Evolutionary conservation across 768 basidiomycete species (phyloP).

Genomic region (Lactarius akahatsu): DNA sequence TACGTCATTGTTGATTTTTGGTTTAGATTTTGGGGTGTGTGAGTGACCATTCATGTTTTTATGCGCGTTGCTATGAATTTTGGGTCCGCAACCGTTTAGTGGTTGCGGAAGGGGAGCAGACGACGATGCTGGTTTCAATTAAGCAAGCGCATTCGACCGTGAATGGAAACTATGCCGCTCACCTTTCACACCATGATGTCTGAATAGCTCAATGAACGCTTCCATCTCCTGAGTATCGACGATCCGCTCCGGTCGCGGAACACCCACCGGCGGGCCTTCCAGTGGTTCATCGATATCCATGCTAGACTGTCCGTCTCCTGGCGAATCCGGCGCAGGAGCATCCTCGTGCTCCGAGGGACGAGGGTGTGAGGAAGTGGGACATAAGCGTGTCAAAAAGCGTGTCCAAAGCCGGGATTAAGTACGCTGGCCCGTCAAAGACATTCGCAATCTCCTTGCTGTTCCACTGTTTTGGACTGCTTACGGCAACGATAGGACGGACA

Average conservation of each 20-base stretch:
- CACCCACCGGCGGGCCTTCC: conserved; percentile 24
- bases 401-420: conserved; percentile 73
- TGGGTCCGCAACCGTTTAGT: conserved; percentile 7
- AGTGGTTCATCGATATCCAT: conserved; percentile 31
- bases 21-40: conserved; percentile 2
- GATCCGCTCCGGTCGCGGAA: conserved; percentile 36
- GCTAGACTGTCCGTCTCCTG: conserved; percentile 34
- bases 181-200: conserved; percentile 46
- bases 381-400: conserved; percentile 67
- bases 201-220: conserved; percentile 64
- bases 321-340: conserved; percentile 27
- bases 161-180: conserved; percentile 11
- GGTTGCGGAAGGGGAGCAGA: conserved; percentile 3
- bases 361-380: conserved; percentile 44
- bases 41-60: conserved; percentile 19
- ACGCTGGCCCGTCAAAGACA: conserved; percentile 67
- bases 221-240: conserved; percentile 58
- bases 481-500: conserved; percentile 29
- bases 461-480: conserved; percentile 35
- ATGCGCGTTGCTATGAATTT: conserved; percentile 14
- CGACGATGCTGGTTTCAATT: conserved; percentile 11
- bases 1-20: conserved; percentile 18
- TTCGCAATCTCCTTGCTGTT: conserved; percentile 44
- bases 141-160: background rate
- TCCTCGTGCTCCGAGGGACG: conserved; percentile 31